Evolutionary conservation across 2,329 filamentous ascomycete species (phyloP).

Genomic region (Sporothrix humicola): DNA sequence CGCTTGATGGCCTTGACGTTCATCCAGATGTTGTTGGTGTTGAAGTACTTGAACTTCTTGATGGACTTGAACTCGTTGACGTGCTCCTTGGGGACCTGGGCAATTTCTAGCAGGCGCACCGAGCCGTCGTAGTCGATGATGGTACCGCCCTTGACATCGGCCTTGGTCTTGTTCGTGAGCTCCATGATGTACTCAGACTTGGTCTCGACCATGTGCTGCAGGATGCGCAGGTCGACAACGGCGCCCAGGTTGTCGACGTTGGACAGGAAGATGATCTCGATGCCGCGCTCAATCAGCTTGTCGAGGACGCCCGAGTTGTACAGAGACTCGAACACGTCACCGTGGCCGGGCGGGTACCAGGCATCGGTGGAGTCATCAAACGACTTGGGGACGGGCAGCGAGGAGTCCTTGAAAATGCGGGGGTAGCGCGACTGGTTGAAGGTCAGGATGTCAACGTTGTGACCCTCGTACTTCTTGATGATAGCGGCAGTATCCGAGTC

Average conservation of each 20-base stretch:
- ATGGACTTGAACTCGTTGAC: slow-evolving; percentile 99
- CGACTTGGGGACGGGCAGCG: slow-evolving; percentile 91
- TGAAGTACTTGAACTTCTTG: slow-evolving; percentile 99
- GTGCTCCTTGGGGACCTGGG: slow-evolving; percentile 99
- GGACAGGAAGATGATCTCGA: slow-evolving; percentile 98
- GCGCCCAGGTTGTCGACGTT: slow-evolving; percentile 99
- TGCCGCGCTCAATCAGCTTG: slow-evolving; percentile 90
- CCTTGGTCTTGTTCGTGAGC: slow-evolving; percentile 99
- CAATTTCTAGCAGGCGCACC: slow-evolving; percentile 95
- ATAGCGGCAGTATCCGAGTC: slow-evolving; percentile 97
- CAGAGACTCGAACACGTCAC: slow-evolving; percentile 98
- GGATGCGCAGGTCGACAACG: slow-evolving; percentile 95
- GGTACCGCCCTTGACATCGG: slow-evolving; percentile 99
- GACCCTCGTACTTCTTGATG: slow-evolving; percentile 99
- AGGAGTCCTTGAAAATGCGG: slow-evolving; percentile 96
- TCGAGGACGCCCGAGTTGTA: slow-evolving; percentile 99
- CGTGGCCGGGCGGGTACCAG: slow-evolving; percentile 99
- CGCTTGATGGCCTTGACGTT: slow-evolving; percentile 97
- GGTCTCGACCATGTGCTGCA: slow-evolving; percentile 99
- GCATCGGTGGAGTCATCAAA: slow-evolving; percentile 86
- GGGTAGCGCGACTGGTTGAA: slow-evolving; percentile 99
- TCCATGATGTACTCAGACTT: slow-evolving; percentile 99
- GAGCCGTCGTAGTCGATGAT: slow-evolving; percentile 99
- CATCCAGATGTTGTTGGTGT: slow-evolving; percentile 99
- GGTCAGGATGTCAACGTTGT: slow-evolving; percentile 99